phyloP scores from a whole-genome alignment of 306 rosid species.

The Senna siamea region DNA sequence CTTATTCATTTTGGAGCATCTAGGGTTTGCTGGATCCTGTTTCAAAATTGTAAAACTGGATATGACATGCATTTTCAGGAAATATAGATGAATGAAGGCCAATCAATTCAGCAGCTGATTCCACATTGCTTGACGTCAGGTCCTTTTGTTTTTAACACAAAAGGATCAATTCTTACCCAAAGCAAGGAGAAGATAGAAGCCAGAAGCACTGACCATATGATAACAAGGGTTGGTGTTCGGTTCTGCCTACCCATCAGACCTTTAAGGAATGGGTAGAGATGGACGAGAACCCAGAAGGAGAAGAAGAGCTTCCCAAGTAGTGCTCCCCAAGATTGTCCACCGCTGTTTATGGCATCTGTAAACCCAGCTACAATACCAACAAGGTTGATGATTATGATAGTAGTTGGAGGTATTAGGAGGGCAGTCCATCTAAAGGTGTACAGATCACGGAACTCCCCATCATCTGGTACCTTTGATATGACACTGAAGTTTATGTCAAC shows the following conservation, averaged over 20 bases:
- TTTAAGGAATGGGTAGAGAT: slow-evolving; percentile 95
- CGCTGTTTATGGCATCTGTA: slow-evolving; percentile 92
- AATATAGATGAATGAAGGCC: background rate
- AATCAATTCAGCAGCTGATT: slow-evolving; percentile 72
- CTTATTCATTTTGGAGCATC: slow-evolving; percentile 15
- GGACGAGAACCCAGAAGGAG: slow-evolving; percentile 88
- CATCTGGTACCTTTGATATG: slow-evolving; percentile 78
- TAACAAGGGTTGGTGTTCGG: slow-evolving; percentile 87
- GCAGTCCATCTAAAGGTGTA: slow-evolving; percentile 91
- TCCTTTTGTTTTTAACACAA: slow-evolving; percentile 89
- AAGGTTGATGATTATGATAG: slow-evolving; percentile 75
- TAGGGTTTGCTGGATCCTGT: background rate
- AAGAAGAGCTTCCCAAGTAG: slow-evolving; percentile 94
- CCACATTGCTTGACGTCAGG: slow-evolving; percentile 90
- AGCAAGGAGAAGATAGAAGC: slow-evolving; percentile 97
- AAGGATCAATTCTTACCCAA: slow-evolving; percentile 96
- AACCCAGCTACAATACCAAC: slow-evolving; percentile 94
- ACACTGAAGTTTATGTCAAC: slow-evolving; percentile 69
- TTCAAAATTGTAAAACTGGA: slow-evolving; percentile 3
- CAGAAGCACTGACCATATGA: slow-evolving; percentile 95
- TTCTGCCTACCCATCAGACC: slow-evolving; percentile 97
- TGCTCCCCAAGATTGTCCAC: slow-evolving; percentile 88
- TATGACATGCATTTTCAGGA: slow-evolving; percentile 14
- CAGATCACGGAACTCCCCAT: slow-evolving; percentile 74
- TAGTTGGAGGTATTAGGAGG: slow-evolving; percentile 86